Percentiles rank a stretch among this genome's conserved stretches.
These are phyloP conservation scores for Colletotrichum tofieldiae DNA, from an alignment of 2,329 filamentous ascomycete species.

Conservation along the genomic window DNA sequence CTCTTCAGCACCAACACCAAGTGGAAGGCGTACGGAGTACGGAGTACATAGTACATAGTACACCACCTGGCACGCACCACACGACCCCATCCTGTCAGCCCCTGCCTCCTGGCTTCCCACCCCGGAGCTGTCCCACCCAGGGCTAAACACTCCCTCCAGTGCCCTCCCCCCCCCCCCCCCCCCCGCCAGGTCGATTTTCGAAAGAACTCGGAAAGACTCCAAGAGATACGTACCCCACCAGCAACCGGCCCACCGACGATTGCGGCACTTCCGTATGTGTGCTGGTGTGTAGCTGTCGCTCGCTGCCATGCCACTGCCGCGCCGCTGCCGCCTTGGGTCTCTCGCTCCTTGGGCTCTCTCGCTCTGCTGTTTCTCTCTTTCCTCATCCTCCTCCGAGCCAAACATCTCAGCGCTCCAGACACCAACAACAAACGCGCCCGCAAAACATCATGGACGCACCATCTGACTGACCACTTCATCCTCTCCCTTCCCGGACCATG, in stretches of 20 bases:
- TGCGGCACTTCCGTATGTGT: slow-evolving; percentile 36
- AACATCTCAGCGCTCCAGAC: slow-evolving; percentile 4
- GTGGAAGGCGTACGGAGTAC: neutral
- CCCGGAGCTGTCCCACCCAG: neutral
- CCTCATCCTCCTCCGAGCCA: slow-evolving; percentile 7
- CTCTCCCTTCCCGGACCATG: slow-evolving; percentile 22
- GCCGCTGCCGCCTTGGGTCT: slow-evolving; percentile 5
- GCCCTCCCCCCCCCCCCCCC: too few relatives aligned
- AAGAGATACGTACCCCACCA: slow-evolving; percentile 16
- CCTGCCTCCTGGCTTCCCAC: neutral
- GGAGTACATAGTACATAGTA: too few relatives aligned
- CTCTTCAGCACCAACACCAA: neutral
- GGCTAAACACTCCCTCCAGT: neutral
- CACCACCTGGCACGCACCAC: neutral
- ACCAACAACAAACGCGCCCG: slow-evolving; percentile 15
- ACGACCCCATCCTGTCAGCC: neutral
- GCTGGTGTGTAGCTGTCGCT: neutral
- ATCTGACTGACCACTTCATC: slow-evolving; percentile 17
- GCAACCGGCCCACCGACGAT: slow-evolving; percentile 36
- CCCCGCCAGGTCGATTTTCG: neutral
- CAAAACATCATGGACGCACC: slow-evolving; percentile 27
- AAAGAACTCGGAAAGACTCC: neutral
- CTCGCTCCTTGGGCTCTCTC: slow-evolving; percentile 9
- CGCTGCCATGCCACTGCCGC: neutral
- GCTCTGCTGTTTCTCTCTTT: slow-evolving; percentile 10